Conservation (phyloP, 345 rosid genomes). For the Barbarea vulgaris region DNA sequence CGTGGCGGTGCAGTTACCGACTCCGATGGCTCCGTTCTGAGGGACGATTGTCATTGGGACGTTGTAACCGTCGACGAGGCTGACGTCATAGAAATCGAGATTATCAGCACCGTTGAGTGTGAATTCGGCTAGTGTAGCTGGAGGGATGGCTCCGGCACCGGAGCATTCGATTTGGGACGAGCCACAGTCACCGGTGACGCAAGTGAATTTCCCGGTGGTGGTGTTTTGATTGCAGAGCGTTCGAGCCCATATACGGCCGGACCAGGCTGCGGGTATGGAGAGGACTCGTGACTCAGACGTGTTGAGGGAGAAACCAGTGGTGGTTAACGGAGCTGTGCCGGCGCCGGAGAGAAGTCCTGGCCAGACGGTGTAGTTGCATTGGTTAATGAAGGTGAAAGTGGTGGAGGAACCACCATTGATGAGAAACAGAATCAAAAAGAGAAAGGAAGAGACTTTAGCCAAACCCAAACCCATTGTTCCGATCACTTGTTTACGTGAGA, state of each 20-base stretch:
- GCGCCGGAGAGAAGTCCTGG: conserved; percentile 63
- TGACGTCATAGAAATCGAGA: conserved; percentile 61
- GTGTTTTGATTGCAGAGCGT: conserved; percentile 51
- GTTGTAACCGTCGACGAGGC: conserved; percentile 75
- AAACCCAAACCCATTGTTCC: too few species aligned
- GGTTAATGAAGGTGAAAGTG: conserved; percentile 52
- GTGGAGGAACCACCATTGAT: conserved; percentile 30
- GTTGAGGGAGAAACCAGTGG: conserved; percentile 57
- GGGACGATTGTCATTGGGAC: conserved; percentile 56
- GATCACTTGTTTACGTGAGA: neutral
- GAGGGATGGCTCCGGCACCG: conserved; percentile 54
- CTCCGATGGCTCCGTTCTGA: conserved; percentile 37
- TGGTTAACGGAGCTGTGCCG: conserved; percentile 50
- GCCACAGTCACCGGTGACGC: conserved; percentile 65
- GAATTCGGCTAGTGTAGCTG: conserved; percentile 62
- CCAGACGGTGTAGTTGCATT: conserved; percentile 59
- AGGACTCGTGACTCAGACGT: conserved; percentile 44
- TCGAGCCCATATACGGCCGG: conserved; percentile 70
- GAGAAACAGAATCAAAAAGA: conserved; percentile 1
- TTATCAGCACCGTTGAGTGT: conserved; percentile 48
- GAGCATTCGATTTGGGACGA: conserved; percentile 51
- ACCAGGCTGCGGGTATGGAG: conserved; percentile 51
- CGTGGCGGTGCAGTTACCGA: conserved; percentile 47
- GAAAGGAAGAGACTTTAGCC: conserved; percentile 19
- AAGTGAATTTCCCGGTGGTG: conserved; percentile 51